These are phyloP conservation scores for Mycotypha africana DNA, from an alignment of 371 early-diverging fungal species.

Conservation along the genomic window DNA sequence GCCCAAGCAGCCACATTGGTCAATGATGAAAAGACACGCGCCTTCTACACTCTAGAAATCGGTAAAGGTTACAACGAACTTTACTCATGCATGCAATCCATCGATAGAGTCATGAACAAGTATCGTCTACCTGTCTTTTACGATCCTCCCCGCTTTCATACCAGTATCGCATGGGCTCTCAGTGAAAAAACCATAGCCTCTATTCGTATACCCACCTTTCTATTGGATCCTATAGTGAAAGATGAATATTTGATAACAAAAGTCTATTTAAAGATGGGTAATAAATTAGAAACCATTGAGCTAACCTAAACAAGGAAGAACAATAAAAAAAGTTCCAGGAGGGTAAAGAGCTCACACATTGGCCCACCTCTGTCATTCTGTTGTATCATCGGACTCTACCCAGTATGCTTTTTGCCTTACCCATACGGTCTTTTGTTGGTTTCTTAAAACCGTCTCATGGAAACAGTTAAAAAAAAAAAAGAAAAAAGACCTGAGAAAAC, in stretches of 20 bases:
- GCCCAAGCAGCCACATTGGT: constrained; percentile 28
- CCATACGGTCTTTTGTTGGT: too few species aligned
- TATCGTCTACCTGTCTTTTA: constrained; percentile 29
- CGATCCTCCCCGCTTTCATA: constrained; percentile 45
- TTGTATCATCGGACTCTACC: too few species aligned
- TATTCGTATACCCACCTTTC: constrained; percentile 10
- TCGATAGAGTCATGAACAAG: constrained; percentile 21
- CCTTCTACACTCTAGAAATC: constrained; percentile 38
- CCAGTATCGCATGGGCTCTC: constrained; percentile 38
- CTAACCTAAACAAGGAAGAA: too few species aligned
- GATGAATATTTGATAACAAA: constrained; percentile 5
- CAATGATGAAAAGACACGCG: constrained; percentile 39
- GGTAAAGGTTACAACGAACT: constrained; percentile 43
- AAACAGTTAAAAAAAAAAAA: too few species aligned
- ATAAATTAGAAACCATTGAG: constrained; percentile 15
- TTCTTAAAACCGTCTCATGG: too few species aligned
- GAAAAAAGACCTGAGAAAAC: too few species aligned
- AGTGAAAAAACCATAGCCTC: constrained; percentile 4
- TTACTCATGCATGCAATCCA: constrained; percentile 10
- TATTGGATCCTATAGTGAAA: constrained; percentile 6
- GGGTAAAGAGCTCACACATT: too few species aligned
- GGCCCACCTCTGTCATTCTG: too few species aligned
- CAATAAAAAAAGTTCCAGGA: too few species aligned
- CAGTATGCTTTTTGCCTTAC: too few species aligned
- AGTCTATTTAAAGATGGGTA: constrained; percentile 31